Base-by-base conservation (phyloP, 1,284 basidiomycete genomes). In the Ustilago shanxiensis region DNA sequence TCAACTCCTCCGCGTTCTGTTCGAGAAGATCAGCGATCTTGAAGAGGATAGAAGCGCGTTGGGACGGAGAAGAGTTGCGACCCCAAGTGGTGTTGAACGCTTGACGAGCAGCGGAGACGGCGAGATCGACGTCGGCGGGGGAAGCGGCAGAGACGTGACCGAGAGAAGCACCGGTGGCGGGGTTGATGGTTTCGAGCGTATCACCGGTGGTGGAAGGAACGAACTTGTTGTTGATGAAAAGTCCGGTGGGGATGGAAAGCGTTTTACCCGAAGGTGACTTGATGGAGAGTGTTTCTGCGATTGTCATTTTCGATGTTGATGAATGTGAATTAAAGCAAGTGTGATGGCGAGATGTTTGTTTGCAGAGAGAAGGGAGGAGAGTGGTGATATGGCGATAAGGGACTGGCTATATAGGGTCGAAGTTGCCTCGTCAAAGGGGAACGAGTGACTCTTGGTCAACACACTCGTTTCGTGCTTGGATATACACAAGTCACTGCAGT, bases 11-110 rank as follows among this genome's bases (percentile, higher is more conserved):
- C 60, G 86, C 83, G 87, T 93, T 86, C 76, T 89, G 83, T 82
- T 93, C 91, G 88, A 95, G 91, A 47, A 92, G 87, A 44, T 90
- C 88, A 9, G 91, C 93, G 79, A 95, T 89, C 84, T 91, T 91
- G 61, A 87, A 85, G 59, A 88, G 81, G 63, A 92, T 87, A 77
- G 89, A 88, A 22, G 90, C 90, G 60, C 94, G 91, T 29, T 66
- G 66, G 9, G 24, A 1, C 35, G 66, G 66, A 4, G 66, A 53
- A 47, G 58, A 66, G 51, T 79, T 77, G 35, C 66, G 57, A 39
- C 79, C 80, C 80, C 80, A 82, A 4, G 55, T 51, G 35, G 65
- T 74, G 59, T 82, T 65, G 72, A 61, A 80, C 6, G 78, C 76
- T n/a, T 61, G 66, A 14, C 79, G 75, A 2, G 80, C 80, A 10